Conservation (phyloP, 164 flowering plant species). For the Euptelea pleiosperma region DNA sequence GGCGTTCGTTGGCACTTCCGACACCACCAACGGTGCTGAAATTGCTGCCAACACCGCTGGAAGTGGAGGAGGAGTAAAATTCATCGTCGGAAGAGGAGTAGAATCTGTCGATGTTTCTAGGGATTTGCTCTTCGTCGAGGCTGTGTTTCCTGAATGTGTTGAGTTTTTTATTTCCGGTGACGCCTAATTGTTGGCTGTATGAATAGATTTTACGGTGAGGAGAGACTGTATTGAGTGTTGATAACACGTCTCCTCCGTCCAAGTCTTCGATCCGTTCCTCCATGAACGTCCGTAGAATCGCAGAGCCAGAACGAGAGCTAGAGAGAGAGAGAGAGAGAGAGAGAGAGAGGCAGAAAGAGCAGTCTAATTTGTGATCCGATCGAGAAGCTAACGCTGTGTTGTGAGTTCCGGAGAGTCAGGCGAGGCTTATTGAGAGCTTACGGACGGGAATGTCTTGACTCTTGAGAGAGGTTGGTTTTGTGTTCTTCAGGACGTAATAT, state of each 20-base stretch:
- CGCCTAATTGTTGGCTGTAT: slow-evolving; percentile 62
- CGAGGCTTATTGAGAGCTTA: slow-evolving; percentile 3
- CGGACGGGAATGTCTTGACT: slow-evolving; percentile 13
- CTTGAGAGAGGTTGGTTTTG: too few species aligned
- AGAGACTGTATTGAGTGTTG: slow-evolving; percentile 14
- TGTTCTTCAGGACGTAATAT: too few species aligned
- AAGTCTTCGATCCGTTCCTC: slow-evolving; percentile 37
- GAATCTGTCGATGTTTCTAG: slow-evolving; percentile 17
- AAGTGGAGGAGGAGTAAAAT: slow-evolving; percentile 25
- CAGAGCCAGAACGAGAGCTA: background rate
- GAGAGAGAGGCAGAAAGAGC: slow-evolving; percentile 9
- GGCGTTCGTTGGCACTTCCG: background rate
- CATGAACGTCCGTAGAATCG: slow-evolving; percentile 12
- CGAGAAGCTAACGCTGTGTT: slow-evolving; percentile 2
- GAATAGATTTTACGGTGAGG: slow-evolving; percentile 40
- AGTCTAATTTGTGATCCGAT: background rate
- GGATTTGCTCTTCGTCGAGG: slow-evolving; percentile 56
- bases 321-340: slow-evolving; percentile 13
- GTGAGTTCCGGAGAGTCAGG: slow-evolving; percentile 14
- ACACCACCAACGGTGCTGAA: background rate
- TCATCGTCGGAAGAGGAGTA: slow-evolving; percentile 45
- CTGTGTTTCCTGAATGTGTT: slow-evolving; percentile 59
- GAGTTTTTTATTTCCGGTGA: slow-evolving; percentile 18
- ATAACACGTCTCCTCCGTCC: slow-evolving; percentile 36
- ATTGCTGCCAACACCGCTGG: too few species aligned